These are phyloP conservation scores for Hypoxylon sp. DNA, from an alignment of 2,329 filamentous ascomycete genomes.

Conservation along the genomic window DNA sequence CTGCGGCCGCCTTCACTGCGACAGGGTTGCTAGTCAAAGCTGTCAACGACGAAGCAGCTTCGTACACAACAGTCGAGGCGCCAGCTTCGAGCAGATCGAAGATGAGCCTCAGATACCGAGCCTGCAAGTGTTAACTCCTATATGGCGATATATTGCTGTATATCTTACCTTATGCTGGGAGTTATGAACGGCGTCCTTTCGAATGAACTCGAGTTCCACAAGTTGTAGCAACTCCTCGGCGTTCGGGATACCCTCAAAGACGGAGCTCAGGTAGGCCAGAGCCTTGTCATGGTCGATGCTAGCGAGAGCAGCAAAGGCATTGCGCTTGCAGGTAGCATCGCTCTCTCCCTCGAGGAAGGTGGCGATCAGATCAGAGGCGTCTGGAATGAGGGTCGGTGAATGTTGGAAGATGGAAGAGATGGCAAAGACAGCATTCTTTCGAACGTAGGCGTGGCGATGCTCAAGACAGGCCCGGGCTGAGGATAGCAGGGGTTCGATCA, in stretches of 20 bases:
- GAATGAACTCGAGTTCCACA: slow-evolving; percentile 95
- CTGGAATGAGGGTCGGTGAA: slow-evolving; percentile 91
- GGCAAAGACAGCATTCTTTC: slow-evolving; percentile 97
- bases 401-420: slow-evolving; percentile 93
- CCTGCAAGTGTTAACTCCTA: slow-evolving; percentile 64
- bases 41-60: slow-evolving; percentile 95
- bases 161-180: slow-evolving; percentile 85
- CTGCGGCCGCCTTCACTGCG: slow-evolving; percentile 94
- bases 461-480: slow-evolving; percentile 93
- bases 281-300: slow-evolving; percentile 96
- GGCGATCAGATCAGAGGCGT: slow-evolving; percentile 92
- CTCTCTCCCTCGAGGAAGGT: slow-evolving; percentile 91
- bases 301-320: slow-evolving; percentile 92
- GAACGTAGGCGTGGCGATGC: slow-evolving; percentile 96
- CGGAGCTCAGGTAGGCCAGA: slow-evolving; percentile 85
- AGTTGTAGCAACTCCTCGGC: slow-evolving; percentile 94
- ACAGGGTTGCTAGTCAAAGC: slow-evolving; percentile 96
- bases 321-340: slow-evolving; percentile 96
- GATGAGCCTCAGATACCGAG: slow-evolving; percentile 91
- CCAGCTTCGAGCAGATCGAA: slow-evolving; percentile 96
- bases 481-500: slow-evolving; percentile 95
- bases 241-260: slow-evolving; percentile 94
- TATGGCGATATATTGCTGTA: slow-evolving; percentile 2
- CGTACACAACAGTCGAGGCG: slow-evolving; percentile 95
- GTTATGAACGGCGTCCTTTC: slow-evolving; percentile 96